phyloP scores from a whole-genome alignment of 1,139 yeast species.

The Taphrina pruni region DNA sequence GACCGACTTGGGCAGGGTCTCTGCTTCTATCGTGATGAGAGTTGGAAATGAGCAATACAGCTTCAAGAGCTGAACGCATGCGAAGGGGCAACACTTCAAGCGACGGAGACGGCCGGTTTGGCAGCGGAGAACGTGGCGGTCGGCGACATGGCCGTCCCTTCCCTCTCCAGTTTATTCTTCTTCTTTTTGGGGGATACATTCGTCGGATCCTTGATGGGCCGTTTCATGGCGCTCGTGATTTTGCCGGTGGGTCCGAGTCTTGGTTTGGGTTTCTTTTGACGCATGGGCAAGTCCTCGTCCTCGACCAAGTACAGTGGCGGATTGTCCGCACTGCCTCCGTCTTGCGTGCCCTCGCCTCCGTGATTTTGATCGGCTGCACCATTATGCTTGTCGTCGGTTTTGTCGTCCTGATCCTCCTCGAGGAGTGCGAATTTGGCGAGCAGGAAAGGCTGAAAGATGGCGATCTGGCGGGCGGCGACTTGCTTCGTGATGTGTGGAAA shows the following conservation, averaged over 20 bases:
- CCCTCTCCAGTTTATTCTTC: conserved; percentile 32
- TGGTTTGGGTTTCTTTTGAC: conserved; percentile 74
- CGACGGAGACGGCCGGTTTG: no score
- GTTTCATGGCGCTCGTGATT: conserved; percentile 52
- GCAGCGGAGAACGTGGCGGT: conserved; percentile 18
- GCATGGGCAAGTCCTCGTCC: conserved; percentile 81
- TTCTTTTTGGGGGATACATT: conserved; percentile 38
- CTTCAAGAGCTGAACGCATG: no score
- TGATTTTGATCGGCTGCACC: no score
- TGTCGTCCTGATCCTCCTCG: conserved; percentile 53
- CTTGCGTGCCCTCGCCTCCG: no score
- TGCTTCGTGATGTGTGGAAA: conserved; percentile 58
- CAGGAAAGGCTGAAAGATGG: conserved; percentile 66
- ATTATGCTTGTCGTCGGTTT: no score
- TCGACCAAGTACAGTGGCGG: conserved; percentile 60
- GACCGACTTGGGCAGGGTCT: no score
- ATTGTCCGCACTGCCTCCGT: no score
- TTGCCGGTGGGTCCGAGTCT: conserved; percentile 94
- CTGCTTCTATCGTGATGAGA: no score
- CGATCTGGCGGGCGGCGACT: conserved; percentile 60
- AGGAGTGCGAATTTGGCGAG: conserved; percentile 48
- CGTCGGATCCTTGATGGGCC: conserved; percentile 37
- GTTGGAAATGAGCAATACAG: no score
- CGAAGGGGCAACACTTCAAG: no score
- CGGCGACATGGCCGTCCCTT: conserved; percentile 20